Percentiles rank a stretch among this genome's conserved stretches.
Conservation (phyloP, 805 yeast species). For the Scheffersomyces ergatensis region DNA sequence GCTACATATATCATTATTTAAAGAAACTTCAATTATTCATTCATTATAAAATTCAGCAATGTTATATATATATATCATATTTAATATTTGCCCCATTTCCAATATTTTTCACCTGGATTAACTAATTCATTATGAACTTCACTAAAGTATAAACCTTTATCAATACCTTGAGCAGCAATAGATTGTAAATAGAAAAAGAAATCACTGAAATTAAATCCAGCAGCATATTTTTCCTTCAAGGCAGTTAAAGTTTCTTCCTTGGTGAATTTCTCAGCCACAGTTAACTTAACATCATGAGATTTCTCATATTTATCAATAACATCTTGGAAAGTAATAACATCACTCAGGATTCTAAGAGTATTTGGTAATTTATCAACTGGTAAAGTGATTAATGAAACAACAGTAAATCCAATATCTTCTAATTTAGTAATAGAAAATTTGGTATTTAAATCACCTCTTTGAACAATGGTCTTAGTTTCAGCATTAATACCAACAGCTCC, state of each 20-base stretch:
- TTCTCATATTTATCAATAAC: conserved; percentile 38
- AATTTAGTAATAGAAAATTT: conserved; percentile 32
- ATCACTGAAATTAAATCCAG: neutral
- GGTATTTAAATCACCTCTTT: conserved; percentile 37
- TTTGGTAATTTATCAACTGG: conserved; percentile 40
- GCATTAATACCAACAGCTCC: conserved; percentile 34
- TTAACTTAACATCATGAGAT: conserved; percentile 30
- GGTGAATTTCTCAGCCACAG: conserved; percentile 21
- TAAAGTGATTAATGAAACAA: conserved; percentile 39
- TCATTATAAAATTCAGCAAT: too few relatives aligned
- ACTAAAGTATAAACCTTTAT: conserved; percentile 17
- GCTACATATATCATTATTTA: too few relatives aligned
- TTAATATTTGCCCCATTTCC: conserved; percentile 34
- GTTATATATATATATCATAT: neutral
- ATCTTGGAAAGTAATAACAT: conserved; percentile 34
- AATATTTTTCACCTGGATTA: conserved; percentile 33
- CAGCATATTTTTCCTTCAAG: neutral
- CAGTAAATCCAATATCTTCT: conserved; percentile 41
- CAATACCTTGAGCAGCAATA: conserved; percentile 13
- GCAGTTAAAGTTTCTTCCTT: conserved; percentile 18
- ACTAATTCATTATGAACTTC: conserved; percentile 28
- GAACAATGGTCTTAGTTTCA: conserved; percentile 28
- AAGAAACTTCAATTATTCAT: too few relatives aligned
- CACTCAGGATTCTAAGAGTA: conserved; percentile 41
- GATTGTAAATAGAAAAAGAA: conserved; percentile 17